Evolutionary conservation across 345 rosid species (phyloP), one percentile per base, ranked within the genome.

Genomic region (Streptanthus diversifolius): DNA sequence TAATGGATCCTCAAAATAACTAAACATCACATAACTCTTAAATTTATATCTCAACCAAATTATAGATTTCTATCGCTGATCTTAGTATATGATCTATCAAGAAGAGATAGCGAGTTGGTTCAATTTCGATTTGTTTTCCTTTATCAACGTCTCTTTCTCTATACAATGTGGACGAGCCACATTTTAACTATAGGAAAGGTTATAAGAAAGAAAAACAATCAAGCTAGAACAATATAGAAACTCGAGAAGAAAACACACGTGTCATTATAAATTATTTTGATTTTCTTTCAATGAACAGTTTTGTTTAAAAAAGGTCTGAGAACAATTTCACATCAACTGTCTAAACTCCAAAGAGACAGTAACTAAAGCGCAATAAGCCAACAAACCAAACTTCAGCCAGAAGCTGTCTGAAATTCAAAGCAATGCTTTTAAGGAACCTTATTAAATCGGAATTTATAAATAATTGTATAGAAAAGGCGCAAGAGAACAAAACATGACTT

Each of bases 371-470:
- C 70, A 76, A 53, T 69, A 44, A 69, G 79, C 66, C 75, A 76
- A 76, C 80, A 69, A 76, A 52, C 75, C 15, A 63, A 63, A 56
- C 80, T 76, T 70, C 17, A 76, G 15, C 22, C 71, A 70, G 75
- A 76, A 76, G 80, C 75, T 76, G 80, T 70, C 70, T 76, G 80
- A 63, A 70, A 76, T 45, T 36, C 80, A 76, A 70, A 76, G 75
- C 75, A 70, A 70, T 55, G 70, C 71, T 76, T 70, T 76, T 70
- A 63, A 63, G 61, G 71, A 76, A 69, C 36, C 66, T 55, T 55
- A 56, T 70, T 69, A 29, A 40, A 67, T 59, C 17, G 29, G 3
- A 32, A 24, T 21, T 32, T 39, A 37, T 30, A 47, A 27, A 55
- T 22, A 30, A 9, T 53, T n/a, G 22, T 6, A 74, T n/a, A 49